A percentile compares a stretch with the other conserved stretches of the same genome.
These are phyloP conservation scores for Dalbergia cultrata DNA, from an alignment of 306 rosid species.

Conservation along the genomic window DNA sequence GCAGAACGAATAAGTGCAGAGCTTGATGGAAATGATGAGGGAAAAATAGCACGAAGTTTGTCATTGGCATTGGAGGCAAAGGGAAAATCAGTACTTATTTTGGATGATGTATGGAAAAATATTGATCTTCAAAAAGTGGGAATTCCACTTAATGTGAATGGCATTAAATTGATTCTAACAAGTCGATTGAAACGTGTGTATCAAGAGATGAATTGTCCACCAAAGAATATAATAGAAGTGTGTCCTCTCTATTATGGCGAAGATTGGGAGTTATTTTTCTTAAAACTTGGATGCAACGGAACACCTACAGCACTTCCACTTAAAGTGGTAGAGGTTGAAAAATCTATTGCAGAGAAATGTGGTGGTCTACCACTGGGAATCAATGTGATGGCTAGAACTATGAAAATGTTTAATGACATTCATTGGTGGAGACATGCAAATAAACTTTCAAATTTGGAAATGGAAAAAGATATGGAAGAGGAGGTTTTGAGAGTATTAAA, in stretches of 20 bases:
- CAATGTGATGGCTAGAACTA: not conserved
- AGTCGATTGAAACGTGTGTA: not conserved
- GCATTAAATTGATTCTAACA: not conserved
- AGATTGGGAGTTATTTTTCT: constrained; percentile 21
- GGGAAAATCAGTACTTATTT: not conserved
- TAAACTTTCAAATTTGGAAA: not conserved
- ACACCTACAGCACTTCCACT: not conserved
- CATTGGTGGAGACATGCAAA: not conserved
- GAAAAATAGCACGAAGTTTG: not conserved
- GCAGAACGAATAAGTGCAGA: not conserved
- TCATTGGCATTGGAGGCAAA: not conserved
- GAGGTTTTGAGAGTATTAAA: constrained; percentile 36
- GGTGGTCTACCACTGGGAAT: constrained; percentile 9
- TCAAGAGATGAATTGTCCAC: not conserved
- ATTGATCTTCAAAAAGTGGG: not conserved
- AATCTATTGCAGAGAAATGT: not conserved
- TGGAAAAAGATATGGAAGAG: constrained; percentile 32
- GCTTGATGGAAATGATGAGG: not conserved
- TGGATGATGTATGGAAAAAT: not conserved
- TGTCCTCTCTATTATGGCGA: not conserved
- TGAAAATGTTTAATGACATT: not conserved
- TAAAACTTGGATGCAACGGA: constrained; percentile 9
- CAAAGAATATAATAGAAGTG: not conserved
- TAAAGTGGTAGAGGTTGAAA: not conserved
- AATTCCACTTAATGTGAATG: not conserved